These are phyloP conservation scores for Shiraia sp. DNA, from an alignment of 2,329 filamentous ascomycete genomes.

Conservation along the genomic window DNA sequence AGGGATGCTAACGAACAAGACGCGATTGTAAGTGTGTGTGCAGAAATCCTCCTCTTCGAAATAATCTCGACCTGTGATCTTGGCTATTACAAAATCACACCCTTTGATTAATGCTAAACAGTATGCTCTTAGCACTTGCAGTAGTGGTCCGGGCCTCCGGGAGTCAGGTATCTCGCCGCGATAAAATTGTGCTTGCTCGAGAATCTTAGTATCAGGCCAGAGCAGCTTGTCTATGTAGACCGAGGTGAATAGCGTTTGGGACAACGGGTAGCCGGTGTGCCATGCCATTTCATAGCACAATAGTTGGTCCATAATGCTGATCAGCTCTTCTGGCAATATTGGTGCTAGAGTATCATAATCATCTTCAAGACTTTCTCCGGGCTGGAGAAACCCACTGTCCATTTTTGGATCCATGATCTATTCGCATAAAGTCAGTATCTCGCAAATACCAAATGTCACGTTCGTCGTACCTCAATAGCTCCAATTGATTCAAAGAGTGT, in stretches of 20 bases:
- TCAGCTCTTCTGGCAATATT: constrained; percentile 75
- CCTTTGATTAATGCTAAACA: constrained; percentile 83
- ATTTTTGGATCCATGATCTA: constrained; percentile 99
- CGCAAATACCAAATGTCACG: neutral
- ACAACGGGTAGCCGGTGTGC: constrained; percentile 94
- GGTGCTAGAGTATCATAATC: constrained; percentile 73
- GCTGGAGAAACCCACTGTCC: constrained; percentile 85
- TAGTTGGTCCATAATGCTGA: constrained; percentile 94
- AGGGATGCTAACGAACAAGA: constrained; percentile 62
- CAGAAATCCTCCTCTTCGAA: constrained; percentile 99
- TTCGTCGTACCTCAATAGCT: constrained; percentile 65
- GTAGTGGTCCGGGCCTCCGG: constrained; percentile 27
- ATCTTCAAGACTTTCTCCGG: constrained; percentile 81
- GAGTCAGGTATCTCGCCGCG: constrained; percentile 24
- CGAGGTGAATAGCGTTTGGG: constrained; percentile 92
- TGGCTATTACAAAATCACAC: constrained; percentile 76
- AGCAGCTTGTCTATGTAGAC: constrained; percentile 85
- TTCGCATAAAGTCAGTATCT: constrained; percentile 2
- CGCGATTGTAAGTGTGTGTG: constrained; percentile 84
- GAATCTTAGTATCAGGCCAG: constrained; percentile 65
- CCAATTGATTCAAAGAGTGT: constrained; percentile 94
- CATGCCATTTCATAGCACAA: constrained; percentile 95
- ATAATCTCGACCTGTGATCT: constrained; percentile 80
- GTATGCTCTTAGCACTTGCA: constrained; percentile 75
- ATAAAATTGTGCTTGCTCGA: constrained; percentile 69